phyloP scores from a whole-genome alignment of 1,284 basidiomycete species.

The Puccinia horiana region DNA sequence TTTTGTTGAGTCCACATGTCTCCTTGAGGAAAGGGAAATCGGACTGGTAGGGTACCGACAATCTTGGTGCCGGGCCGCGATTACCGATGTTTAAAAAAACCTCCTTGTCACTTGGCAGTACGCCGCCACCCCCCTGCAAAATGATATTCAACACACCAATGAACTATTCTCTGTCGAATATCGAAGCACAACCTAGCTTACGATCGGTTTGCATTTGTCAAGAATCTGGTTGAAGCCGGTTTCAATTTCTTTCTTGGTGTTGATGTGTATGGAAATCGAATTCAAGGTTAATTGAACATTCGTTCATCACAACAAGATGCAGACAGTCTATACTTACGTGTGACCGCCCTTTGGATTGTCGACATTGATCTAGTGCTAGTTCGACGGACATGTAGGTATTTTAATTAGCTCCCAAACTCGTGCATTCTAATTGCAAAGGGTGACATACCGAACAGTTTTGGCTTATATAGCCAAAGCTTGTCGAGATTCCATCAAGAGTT shows the following conservation, averaged over 20 bases:
- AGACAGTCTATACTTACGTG: background rate
- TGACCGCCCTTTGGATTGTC: background rate
- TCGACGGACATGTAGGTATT: too few species aligned
- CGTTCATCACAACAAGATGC: too few species aligned
- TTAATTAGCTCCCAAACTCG: background rate
- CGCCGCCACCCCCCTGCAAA: background rate
- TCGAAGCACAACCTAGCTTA: background rate
- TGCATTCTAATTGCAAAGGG: too few species aligned
- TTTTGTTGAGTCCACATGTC: conserved; percentile 5
- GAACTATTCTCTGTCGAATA: too few species aligned
- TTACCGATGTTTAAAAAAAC: conserved; percentile 12
- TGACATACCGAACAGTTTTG: conserved; percentile 13
- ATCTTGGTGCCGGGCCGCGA: background rate
- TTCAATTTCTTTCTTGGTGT: background rate
- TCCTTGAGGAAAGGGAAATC: conserved; percentile 21
- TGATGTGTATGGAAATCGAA: background rate
- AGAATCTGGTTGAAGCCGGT: conserved; percentile 11
- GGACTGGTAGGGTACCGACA: too few species aligned
- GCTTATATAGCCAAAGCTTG: background rate
- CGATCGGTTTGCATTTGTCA: background rate
- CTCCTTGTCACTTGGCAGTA: background rate
- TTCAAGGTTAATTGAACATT: too few species aligned
- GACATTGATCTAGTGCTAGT: conserved; percentile 1
- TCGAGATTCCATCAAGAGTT: background rate
- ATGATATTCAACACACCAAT: too few species aligned